phyloP scores from a whole-genome alignment of 2,329 filamentous ascomycete species.

The Mycosphaerella sp. region DNA sequence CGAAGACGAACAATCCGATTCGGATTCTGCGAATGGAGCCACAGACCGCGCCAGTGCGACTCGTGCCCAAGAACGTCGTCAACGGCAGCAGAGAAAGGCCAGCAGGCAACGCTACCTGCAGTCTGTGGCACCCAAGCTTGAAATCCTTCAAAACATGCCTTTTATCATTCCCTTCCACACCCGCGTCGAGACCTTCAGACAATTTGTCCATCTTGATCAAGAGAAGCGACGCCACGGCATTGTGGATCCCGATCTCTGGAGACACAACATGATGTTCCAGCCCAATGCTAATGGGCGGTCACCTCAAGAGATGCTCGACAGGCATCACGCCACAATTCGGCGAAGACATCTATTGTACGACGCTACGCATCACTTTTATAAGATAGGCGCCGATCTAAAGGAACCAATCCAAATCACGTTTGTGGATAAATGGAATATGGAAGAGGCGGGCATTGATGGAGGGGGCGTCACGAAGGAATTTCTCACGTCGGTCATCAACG shows the following conservation, averaged over 20 bases:
- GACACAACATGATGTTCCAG: conserved; percentile 43
- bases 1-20: conserved; percentile 38
- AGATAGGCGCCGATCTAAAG: conserved; percentile 74
- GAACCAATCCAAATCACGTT: conserved; percentile 97
- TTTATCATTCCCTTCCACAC: conserved; percentile 94
- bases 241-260: conserved; percentile 69
- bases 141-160: conserved; percentile 91
- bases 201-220: conserved; percentile 85
- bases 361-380: conserved; percentile 76
- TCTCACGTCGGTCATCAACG: conserved; percentile 75
- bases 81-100: conserved; percentile 58
- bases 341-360: conserved; percentile 77
- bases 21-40: conserved; percentile 30
- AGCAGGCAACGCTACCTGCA: conserved; percentile 68
- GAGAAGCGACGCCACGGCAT: conserved; percentile 59
- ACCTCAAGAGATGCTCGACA: conserved; percentile 45
- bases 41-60: conserved; percentile 17
- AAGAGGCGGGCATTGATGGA: conserved; percentile 91
- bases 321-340: conserved; percentile 69
- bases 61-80: conserved; percentile 50
- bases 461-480: conserved; percentile 98
- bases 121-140: conserved; percentile 74
- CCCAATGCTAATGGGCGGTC: conserved; percentile 26
- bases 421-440: conserved; percentile 78
- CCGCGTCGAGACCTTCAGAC: conserved; percentile 83